phyloP scores from a whole-genome alignment of 495 filamentous ascomycete species.

The Trichocladium antarcticum region DNA sequence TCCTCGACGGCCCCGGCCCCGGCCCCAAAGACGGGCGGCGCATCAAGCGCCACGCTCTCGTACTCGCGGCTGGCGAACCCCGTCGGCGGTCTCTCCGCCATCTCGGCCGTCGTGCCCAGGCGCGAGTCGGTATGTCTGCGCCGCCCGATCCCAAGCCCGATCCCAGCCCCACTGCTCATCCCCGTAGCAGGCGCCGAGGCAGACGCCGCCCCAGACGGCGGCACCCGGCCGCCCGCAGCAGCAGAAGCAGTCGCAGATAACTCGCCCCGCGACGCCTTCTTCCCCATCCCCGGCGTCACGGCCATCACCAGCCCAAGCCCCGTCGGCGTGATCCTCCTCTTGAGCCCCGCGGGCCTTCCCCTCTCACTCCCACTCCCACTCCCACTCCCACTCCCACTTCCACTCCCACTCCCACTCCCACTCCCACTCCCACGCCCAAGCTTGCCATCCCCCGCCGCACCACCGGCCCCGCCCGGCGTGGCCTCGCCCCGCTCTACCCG shows the following conservation, averaged over 20 bases:
- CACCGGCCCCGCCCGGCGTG: too few species aligned
- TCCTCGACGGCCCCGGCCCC: slow-evolving; percentile 14
- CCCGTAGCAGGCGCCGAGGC: slow-evolving; percentile 1
- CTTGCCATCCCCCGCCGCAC: too few species aligned
- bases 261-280: too few species aligned
- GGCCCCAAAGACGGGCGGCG: slow-evolving; percentile 17
- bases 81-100: slow-evolving; percentile 12
- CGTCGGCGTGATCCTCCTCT: not conserved
- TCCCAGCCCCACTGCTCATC: not conserved
- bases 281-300: not conserved
- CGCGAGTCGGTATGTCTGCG: slow-evolving; percentile 6
- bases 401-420: too few species aligned
- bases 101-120: not conserved
- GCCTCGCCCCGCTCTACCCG: slow-evolving; percentile 32
- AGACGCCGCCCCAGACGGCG: too few species aligned
- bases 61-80: slow-evolving; percentile 36
- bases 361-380: not conserved
- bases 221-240: too few species aligned
- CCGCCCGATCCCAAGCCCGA: slow-evolving; percentile 1
- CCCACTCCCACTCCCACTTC: not conserved
- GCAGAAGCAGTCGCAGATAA: too few species aligned
- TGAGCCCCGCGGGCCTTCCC: not conserved
- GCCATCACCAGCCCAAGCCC: not conserved
- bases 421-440: too few species aligned
- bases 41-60: slow-evolving; percentile 27